These are phyloP conservation scores for Cladophialophora carrionii DNA, from an alignment of 2,329 filamentous ascomycete species.

Conservation along the genomic window DNA sequence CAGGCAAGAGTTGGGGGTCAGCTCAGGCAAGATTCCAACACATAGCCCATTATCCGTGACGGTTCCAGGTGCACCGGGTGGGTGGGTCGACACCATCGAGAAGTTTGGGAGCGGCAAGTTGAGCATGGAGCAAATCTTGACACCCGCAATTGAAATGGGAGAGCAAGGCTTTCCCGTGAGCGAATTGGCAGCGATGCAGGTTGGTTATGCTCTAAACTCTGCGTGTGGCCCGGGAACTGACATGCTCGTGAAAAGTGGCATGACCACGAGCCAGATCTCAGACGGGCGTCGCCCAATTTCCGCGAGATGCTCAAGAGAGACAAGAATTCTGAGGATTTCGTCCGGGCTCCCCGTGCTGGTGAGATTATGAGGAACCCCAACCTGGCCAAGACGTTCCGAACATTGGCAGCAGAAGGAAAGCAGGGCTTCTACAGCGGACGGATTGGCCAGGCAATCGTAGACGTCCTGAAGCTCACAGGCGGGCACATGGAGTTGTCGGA, in stretches of 20 bases:
- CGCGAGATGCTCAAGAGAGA: slow-evolving; percentile 85
- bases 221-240: slow-evolving; percentile 7
- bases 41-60: slow-evolving; percentile 78
- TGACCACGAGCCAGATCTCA: slow-evolving; percentile 64
- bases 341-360: slow-evolving; percentile 73
- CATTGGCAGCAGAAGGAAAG: slow-evolving; percentile 78
- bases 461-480: slow-evolving; percentile 74
- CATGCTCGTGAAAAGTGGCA: slow-evolving; percentile 66
- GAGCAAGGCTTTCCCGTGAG: slow-evolving; percentile 90
- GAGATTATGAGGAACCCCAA: slow-evolving; percentile 88
- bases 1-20: slow-evolving; percentile 68
- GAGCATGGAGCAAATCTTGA: slow-evolving; percentile 73
- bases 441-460: slow-evolving; percentile 78
- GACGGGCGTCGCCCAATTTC: slow-evolving; percentile 79
- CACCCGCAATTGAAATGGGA: slow-evolving; percentile 79
- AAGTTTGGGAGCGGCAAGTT: slow-evolving; percentile 88
- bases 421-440: slow-evolving; percentile 87
- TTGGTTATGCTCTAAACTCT: slow-evolving; percentile 51
- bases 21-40: slow-evolving; percentile 67
- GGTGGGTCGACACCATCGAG: slow-evolving; percentile 88
- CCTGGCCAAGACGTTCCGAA: slow-evolving; percentile 78
- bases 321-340: slow-evolving; percentile 66
- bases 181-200: slow-evolving; percentile 71
- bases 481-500: slow-evolving; percentile 80
- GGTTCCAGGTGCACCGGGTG: slow-evolving; percentile 85